These are phyloP conservation scores for Nannochloropsis granulata DNA, from an alignment of 108 stramenopile species.

Conservation along the genomic window DNA sequence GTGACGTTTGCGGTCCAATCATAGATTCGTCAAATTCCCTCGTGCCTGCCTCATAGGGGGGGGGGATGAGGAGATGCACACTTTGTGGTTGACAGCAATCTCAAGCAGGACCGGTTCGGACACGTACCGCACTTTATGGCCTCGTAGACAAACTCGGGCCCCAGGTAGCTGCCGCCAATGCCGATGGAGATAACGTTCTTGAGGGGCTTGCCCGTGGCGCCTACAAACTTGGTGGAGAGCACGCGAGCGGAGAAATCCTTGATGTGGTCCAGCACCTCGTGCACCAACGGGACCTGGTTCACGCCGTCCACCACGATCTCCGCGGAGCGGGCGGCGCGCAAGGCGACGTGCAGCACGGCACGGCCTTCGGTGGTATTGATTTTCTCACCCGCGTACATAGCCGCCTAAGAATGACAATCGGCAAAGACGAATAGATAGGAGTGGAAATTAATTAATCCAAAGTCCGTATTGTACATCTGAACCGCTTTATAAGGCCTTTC, in stretches of 20 bases:
- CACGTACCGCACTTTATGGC: slow-evolving; percentile 40
- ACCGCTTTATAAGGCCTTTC: too few species aligned
- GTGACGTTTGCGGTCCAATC: too few species aligned
- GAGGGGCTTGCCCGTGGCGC: slow-evolving; percentile 87
- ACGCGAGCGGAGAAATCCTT: slow-evolving; percentile 69
- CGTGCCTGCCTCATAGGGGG: too few species aligned
- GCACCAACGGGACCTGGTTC: slow-evolving; percentile 45
- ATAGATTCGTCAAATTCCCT: too few species aligned
- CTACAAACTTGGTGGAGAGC: slow-evolving; percentile 61
- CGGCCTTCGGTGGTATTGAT: slow-evolving; percentile 94
- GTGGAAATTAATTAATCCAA: too few species aligned
- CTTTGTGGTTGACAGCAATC: too few species aligned
- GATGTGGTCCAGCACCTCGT: slow-evolving; percentile 72
- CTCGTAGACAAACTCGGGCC: slow-evolving; percentile 94
- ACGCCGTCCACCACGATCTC: slow-evolving; percentile 55
- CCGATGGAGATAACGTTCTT: slow-evolving; percentile 88
- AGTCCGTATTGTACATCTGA: too few species aligned
- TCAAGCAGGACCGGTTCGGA: too few species aligned
- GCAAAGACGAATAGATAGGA: too few species aligned
- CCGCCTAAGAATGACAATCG: slow-evolving; percentile 2
- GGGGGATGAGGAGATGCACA: too few species aligned
- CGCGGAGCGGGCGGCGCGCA: slow-evolving; percentile 56
- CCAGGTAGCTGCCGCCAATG: slow-evolving; percentile 93
- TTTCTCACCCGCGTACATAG: slow-evolving; percentile 75
- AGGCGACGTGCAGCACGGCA: slow-evolving; percentile 90